These are phyloP conservation scores for Pleurotus giganteus DNA, from an alignment of 768 basidiomycete genomes.

Conservation along the genomic window DNA sequence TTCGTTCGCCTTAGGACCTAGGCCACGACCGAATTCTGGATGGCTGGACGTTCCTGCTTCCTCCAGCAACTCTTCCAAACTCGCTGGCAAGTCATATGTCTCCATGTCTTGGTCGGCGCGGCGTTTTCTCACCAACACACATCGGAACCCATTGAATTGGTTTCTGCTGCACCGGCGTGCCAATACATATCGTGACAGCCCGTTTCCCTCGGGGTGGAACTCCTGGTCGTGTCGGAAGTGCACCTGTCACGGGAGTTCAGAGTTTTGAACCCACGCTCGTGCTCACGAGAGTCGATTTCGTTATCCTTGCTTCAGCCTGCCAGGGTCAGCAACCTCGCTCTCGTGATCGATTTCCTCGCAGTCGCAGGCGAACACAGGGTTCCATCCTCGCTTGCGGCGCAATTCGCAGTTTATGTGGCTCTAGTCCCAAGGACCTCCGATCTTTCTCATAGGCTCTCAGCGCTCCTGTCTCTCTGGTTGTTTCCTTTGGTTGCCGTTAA, in stretches of 20 bases:
- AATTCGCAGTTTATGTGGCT: conserved; percentile 5
- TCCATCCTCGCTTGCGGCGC: background rate
- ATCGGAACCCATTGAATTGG: background rate
- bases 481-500: conserved; percentile 5
- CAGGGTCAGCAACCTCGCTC: background rate
- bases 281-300: background rate
- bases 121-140: conserved; percentile 5
- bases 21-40: background rate
- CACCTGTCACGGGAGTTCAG: background rate
- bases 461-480: background rate
- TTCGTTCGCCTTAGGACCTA: background rate
- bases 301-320: background rate
- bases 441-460: background rate
- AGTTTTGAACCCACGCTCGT: background rate
- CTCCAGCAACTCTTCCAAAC: background rate
- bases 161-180: background rate
- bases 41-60: background rate
- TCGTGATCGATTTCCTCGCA: background rate
- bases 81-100: background rate
- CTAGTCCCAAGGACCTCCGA: background rate
- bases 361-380: background rate
- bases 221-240: background rate
- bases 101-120: conserved; percentile 2
- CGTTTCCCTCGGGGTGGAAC: conserved; percentile 3
- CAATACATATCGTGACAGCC: background rate